Percentiles rank a stretch among this genome's conserved stretches.
Conservation (phyloP, 139 green algal species). For the Coelastrella sp. region DNA sequence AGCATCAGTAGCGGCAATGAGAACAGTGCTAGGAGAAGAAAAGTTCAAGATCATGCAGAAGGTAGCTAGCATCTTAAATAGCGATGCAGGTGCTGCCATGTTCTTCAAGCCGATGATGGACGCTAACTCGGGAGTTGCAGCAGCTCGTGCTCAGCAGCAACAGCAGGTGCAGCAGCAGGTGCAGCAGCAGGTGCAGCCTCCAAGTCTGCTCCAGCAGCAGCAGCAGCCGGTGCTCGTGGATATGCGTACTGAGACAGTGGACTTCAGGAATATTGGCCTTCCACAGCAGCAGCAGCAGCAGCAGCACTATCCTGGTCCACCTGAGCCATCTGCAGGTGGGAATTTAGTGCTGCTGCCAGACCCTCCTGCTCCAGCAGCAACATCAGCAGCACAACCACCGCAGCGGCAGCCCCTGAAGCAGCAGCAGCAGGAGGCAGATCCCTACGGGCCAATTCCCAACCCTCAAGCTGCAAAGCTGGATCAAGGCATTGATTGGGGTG, state of each 20-base stretch:
- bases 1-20: neutral
- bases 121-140: neutral
- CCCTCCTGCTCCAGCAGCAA: neutral
- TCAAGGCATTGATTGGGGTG: neutral
- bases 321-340: neutral
- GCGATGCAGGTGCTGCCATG: neutral
- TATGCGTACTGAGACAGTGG: neutral
- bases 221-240: neutral
- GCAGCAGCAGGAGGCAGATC: slow-evolving; percentile 14
- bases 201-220: slow-evolving; percentile 14
- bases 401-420: slow-evolving; percentile 39
- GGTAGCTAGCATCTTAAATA: neutral
- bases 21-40: neutral
- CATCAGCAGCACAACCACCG: neutral
- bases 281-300: slow-evolving; percentile 22
- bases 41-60: slow-evolving; percentile 14
- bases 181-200: neutral
- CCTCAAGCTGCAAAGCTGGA: neutral
- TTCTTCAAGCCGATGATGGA: slow-evolving; percentile 31
- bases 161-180: neutral
- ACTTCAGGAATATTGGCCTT: slow-evolving; percentile 9
- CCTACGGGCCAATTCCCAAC: neutral
- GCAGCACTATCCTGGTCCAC: neutral
- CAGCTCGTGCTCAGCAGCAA: slow-evolving; percentile 16
- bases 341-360: neutral